Evolutionary conservation across 129 eudicot species (phyloP).

Genomic region (Oenanthe sinensis): DNA sequence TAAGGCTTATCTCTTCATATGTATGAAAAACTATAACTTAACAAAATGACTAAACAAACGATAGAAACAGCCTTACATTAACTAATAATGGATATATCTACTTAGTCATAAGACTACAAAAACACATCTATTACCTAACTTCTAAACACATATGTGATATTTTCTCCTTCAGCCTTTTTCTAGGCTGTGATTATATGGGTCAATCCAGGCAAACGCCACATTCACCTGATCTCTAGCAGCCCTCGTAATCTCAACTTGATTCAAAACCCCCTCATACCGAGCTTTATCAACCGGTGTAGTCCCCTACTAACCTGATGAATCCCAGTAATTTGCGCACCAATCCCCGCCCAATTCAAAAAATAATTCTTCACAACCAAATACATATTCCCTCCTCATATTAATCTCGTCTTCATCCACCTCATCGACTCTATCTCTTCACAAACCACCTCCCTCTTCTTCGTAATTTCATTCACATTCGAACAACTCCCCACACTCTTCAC

Average conservation of each 20-base stretch:
- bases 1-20: background rate
- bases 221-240: slow-evolving; percentile 35
- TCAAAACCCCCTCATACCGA: slow-evolving; percentile 22
- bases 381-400: slow-evolving; percentile 22
- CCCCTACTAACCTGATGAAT: slow-evolving; percentile 34
- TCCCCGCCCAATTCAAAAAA: slow-evolving; percentile 21
- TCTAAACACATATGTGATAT: background rate
- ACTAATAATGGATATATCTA: background rate
- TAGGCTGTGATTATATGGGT: slow-evolving; percentile 5
- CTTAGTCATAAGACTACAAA: background rate
- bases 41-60: background rate
- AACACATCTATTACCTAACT: background rate
- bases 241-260: slow-evolving; percentile 24
- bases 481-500: background rate
- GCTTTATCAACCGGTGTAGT: slow-evolving; percentile 24
- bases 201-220: slow-evolving; percentile 35
- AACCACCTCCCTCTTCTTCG: slow-evolving; percentile 6
- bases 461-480: slow-evolving; percentile 14
- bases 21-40: background rate
- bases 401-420: slow-evolving; percentile 27
- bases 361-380: slow-evolving; percentile 18
- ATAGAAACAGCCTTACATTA: background rate
- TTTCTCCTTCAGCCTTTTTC: background rate
- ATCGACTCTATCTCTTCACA: slow-evolving; percentile 10
- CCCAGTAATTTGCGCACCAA: slow-evolving; percentile 21